Evolutionary conservation across 257 asterid genomes (phyloP).

Genomic region (Salvia hispanica): DNA sequence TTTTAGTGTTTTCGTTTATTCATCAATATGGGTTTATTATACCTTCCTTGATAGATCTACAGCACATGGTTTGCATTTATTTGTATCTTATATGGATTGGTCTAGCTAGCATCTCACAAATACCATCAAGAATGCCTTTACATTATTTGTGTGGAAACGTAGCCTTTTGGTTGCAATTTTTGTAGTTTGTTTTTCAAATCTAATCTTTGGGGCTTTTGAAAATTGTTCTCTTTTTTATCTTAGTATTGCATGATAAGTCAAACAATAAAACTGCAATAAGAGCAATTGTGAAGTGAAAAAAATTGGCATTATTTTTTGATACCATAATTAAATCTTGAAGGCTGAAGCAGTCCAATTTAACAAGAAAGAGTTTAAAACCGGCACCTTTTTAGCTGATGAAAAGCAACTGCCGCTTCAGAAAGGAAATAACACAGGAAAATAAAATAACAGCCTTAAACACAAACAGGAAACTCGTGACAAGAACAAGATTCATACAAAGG

Average conservation of each 20-base stretch:
- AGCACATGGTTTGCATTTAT: conserved; percentile 13
- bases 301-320: too few relatives aligned
- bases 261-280: too few relatives aligned
- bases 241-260: too few relatives aligned
- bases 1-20: not conserved
- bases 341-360: conserved; percentile 7
- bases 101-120: too few relatives aligned
- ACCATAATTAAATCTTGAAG: not conserved
- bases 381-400: conserved; percentile 10
- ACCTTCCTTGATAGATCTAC: not conserved
- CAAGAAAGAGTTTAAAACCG: not conserved
- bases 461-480: conserved; percentile 35
- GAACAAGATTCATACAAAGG: conserved; percentile 2
- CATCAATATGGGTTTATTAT: conserved; percentile 23
- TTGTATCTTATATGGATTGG: conserved; percentile 11
- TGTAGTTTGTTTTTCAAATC: too few relatives aligned
- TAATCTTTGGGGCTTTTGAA: too few relatives aligned
- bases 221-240: too few relatives aligned
- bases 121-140: too few relatives aligned
- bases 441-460: not conserved
- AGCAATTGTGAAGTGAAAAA: too few relatives aligned
- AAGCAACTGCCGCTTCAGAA: conserved; percentile 10
- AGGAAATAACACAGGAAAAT: conserved; percentile 1
- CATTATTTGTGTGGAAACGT: too few relatives aligned
- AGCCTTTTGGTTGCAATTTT: too few relatives aligned